Conservation (phyloP, 768 basidiomycete genomes). For the Coprinopsis sp. region DNA sequence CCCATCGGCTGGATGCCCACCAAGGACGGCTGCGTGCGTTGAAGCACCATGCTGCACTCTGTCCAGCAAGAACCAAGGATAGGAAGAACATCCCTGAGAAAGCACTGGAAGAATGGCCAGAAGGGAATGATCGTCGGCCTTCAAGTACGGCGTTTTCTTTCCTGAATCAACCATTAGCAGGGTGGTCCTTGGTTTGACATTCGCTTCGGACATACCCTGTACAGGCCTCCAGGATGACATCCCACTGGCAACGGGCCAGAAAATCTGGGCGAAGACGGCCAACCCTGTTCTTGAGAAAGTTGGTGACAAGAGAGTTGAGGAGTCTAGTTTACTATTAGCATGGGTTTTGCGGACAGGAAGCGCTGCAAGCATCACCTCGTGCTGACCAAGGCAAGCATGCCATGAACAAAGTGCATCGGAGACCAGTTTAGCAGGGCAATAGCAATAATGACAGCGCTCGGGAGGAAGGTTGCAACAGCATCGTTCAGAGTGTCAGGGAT, state of each 20-base stretch:
- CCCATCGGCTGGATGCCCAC: conserved; percentile 42
- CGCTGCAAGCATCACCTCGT: conserved; percentile 25
- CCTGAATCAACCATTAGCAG: conserved; percentile 17
- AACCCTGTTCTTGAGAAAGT: conserved; percentile 51
- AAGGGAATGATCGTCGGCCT: conserved; percentile 62
- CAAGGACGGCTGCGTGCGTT: conserved; percentile 28
- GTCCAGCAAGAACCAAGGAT: conserved; percentile 58
- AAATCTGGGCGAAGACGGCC: conserved; percentile 64
- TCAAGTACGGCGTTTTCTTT: conserved; percentile 35
- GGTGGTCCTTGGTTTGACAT: background rate
- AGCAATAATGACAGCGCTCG: no score
- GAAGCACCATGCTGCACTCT: conserved; percentile 58
- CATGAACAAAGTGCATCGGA: no score
- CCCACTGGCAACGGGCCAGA: conserved; percentile 61
- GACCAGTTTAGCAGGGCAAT: no score
- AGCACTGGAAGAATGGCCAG: conserved; percentile 64
- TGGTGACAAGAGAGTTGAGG: conserved; percentile 44
- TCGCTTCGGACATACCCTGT: conserved; percentile 47
- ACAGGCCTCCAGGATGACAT: conserved; percentile 40
- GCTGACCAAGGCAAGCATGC: conserved; percentile 47
- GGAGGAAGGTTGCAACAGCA: no score
- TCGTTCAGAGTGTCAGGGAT: conserved; percentile 45
- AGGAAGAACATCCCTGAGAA: conserved; percentile 64
- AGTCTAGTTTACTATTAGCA: conserved; percentile 28
- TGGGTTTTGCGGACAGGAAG: background rate